Conservation (phyloP, 441 rosid species). For the Codiaeum variegatum region DNA sequence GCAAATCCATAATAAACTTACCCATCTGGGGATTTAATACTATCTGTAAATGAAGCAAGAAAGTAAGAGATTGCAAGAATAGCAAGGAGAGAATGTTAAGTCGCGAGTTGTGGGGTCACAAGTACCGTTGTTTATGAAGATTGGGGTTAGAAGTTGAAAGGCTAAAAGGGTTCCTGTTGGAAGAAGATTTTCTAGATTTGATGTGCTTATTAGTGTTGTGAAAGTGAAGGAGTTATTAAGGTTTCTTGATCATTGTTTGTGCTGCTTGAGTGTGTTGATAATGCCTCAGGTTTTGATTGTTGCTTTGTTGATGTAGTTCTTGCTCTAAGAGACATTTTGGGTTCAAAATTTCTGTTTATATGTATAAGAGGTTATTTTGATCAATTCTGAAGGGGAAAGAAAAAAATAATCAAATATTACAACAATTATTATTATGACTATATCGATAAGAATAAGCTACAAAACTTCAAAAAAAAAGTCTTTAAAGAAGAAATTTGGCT, state of each 20-base stretch:
- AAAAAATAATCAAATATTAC: too few species aligned
- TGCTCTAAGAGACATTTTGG: conserved; percentile 25
- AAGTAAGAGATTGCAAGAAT: conserved; percentile 66
- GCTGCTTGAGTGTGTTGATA: conserved; percentile 11
- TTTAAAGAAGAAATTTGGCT: too few species aligned
- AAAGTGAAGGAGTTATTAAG: conserved; percentile 48
- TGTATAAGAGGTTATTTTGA: neutral
- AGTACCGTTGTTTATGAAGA: conserved; percentile 57
- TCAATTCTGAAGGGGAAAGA: neutral
- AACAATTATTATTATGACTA: too few species aligned
- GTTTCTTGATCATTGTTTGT: conserved; percentile 1
- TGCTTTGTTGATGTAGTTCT: conserved; percentile 31
- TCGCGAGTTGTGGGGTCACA: conserved; percentile 51
- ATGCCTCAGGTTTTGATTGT: conserved; percentile 11
- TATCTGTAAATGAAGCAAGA: conserved; percentile 66
- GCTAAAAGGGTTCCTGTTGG: conserved; percentile 86
- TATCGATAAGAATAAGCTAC: too few species aligned
- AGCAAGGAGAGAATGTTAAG: conserved; percentile 47
- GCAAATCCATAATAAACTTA: conserved; percentile 64
- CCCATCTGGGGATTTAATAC: conserved; percentile 55
- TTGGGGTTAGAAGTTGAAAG: conserved; percentile 73
- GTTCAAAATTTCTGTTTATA: neutral
- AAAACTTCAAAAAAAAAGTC: too few species aligned
- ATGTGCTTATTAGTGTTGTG: conserved; percentile 68
- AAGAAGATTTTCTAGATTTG: conserved; percentile 76